A percentile compares a stretch with the other conserved stretches of the same genome.
Conservation (phyloP, 2,329 filamentous ascomycete species). For the Nemania sp. region DNA sequence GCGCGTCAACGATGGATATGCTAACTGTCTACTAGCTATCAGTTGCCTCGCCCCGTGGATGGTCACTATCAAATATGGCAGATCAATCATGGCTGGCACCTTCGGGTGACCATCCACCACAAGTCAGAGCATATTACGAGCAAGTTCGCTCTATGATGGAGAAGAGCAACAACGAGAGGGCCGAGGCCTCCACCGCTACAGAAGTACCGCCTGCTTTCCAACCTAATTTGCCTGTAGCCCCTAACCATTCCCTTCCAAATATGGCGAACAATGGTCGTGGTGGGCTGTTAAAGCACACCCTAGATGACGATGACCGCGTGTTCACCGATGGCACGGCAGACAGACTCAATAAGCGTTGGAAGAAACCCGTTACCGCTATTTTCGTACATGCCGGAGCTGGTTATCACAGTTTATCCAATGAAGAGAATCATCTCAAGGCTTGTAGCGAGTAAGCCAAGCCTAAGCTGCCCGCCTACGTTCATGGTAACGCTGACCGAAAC, state of each 20-base stretch:
- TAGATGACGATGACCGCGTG: conserved; percentile 1
- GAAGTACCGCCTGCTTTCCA: background rate
- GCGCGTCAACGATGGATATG: background rate
- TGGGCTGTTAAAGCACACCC: background rate
- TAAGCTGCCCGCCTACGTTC: background rate
- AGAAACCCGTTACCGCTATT: conserved; percentile 61
- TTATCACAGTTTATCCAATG: conserved; percentile 87
- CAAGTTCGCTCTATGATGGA: conserved; percentile 17
- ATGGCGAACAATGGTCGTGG: background rate
- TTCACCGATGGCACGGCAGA: conserved; percentile 47
- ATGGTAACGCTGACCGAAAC: conserved; percentile 5
- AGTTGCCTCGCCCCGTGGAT: background rate
- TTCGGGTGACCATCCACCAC: conserved; percentile 1
- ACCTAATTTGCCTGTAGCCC: background rate
- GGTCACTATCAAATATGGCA: conserved; percentile 5
- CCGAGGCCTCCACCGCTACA: background rate
- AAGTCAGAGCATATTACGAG: conserved; percentile 16
- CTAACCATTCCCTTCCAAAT: background rate
- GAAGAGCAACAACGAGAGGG: conserved; percentile 17
- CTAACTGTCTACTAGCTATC: background rate
- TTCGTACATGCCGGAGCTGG: conserved; percentile 96
- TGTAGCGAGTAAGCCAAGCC: conserved; percentile 75
- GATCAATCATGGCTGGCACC: conserved; percentile 4
- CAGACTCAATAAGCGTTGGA: conserved; percentile 40
- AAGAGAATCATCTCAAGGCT: conserved; percentile 79